These are phyloP conservation scores for Tilletiopsis washingtonensis DNA, from an alignment of 1,284 basidiomycete species.

Conservation along the genomic window DNA sequence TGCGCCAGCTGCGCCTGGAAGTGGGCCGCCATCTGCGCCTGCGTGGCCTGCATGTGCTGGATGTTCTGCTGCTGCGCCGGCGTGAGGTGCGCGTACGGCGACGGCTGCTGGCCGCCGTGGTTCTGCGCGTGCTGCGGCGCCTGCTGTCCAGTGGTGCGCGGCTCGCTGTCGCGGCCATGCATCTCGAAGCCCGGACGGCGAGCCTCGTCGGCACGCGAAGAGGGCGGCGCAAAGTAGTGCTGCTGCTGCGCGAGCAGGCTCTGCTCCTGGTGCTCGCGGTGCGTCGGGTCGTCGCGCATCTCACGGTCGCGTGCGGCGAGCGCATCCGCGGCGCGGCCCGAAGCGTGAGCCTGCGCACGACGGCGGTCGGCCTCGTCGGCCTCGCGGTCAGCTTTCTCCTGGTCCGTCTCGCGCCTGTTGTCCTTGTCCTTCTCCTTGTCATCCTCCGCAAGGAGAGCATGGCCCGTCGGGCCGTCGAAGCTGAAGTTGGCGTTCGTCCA, in stretches of 20 bases:
- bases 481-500: conserved; percentile 47
- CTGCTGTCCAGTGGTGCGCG: too few relatives aligned
- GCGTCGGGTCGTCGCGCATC: conserved; percentile 4
- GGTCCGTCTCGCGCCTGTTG: conserved; percentile 28
- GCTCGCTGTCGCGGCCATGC: too few relatives aligned
- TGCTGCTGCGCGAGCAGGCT: background rate
- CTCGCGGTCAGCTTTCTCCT: conserved; percentile 22
- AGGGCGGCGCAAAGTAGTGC: conserved; percentile 7
- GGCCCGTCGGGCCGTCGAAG: conserved; percentile 46
- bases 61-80: too few relatives aligned
- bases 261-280: conserved; percentile 4
- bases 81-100: too few relatives aligned
- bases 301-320: background rate
- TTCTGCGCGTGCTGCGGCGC: too few relatives aligned
- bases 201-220: conserved; percentile 3
- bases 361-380: conserved; percentile 19
- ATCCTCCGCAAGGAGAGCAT: conserved; percentile 43
- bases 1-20: background rate
- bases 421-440: conserved; percentile 37
- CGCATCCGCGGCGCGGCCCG: background rate
- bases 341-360: conserved; percentile 5
- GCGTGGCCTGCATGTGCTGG: too few relatives aligned
- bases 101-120: too few relatives aligned
- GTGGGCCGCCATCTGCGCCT: conserved; percentile 7
- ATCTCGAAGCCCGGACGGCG: conserved; percentile 1